Percentiles rank a stretch among this genome's conserved stretches.
phyloP scores from a whole-genome alignment of 2,329 filamentous ascomycete genomes.

The Alternaria alternata region DNA sequence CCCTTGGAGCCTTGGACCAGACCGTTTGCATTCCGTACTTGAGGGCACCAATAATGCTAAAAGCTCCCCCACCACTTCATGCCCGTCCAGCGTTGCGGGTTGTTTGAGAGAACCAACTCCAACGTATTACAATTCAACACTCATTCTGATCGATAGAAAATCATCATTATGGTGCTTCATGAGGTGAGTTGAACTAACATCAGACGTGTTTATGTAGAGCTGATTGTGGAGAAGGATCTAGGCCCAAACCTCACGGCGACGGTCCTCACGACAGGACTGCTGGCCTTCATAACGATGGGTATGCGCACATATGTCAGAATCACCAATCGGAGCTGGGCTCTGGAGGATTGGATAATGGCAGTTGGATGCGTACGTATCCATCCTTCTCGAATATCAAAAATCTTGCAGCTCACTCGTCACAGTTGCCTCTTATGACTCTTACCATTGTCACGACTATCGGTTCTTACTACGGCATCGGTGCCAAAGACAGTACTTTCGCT shows the following conservation, averaged over 20 bases:
- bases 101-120: not conserved
- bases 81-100: not conserved
- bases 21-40: not conserved
- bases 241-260: conserved; percentile 29
- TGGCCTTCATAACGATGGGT: conserved; percentile 25
- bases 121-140: not conserved
- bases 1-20: not conserved
- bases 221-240: conserved; percentile 14
- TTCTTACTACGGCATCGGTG: conserved; percentile 44
- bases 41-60: not conserved
- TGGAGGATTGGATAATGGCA: conserved; percentile 44
- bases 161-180: conserved; percentile 13
- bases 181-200: conserved; percentile 7
- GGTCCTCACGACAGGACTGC: conserved; percentile 22
- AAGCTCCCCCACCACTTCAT: not conserved
- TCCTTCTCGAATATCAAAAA: not conserved
- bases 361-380: conserved; percentile 6
- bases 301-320: conserved; percentile 30
- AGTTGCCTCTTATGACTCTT: conserved; percentile 6
- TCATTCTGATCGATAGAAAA: not conserved
- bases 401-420: not conserved
- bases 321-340: conserved; percentile 32
- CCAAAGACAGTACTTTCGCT: conserved; percentile 32
- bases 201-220: not conserved
- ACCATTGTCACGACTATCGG: conserved; percentile 38